phyloP scores from a whole-genome alignment of 2,329 filamentous ascomycete genomes.

The Pyrenophora seminiperda region DNA sequence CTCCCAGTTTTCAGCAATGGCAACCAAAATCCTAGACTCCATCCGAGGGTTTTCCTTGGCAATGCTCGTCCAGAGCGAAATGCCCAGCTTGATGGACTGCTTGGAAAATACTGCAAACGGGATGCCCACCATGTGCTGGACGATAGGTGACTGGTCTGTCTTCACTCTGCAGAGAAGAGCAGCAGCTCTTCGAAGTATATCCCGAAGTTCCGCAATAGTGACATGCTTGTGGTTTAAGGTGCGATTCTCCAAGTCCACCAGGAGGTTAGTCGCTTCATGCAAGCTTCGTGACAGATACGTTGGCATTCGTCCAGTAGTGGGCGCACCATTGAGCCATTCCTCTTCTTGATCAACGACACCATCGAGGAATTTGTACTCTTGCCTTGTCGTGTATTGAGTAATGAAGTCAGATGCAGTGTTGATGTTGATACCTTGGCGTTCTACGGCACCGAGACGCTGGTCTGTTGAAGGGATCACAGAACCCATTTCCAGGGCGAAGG shows the following conservation, averaged over 20 bases:
- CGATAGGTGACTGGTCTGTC: conserved; percentile 75
- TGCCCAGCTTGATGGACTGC: conserved; percentile 91
- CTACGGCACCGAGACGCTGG: conserved; percentile 80
- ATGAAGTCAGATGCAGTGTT: conserved; percentile 96
- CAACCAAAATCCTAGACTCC: conserved; percentile 81
- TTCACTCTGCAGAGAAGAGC: conserved; percentile 81
- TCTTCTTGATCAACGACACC: conserved; percentile 70
- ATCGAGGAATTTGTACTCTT: conserved; percentile 91
- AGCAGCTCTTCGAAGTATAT: conserved; percentile 82
- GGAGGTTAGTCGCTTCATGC: conserved; percentile 59
- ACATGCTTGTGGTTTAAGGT: conserved; percentile 72
- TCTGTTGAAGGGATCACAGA: conserved; percentile 84
- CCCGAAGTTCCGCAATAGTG: conserved; percentile 74
- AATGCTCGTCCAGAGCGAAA: conserved; percentile 94
- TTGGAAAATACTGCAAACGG: conserved; percentile 94
- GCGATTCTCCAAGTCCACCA: conserved; percentile 74
- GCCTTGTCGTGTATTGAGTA: conserved; percentile 93
- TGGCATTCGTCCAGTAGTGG: conserved; percentile 17
- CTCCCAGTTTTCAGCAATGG: conserved; percentile 92
- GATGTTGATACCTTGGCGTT: conserved; percentile 73
- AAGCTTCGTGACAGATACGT: conserved; percentile 51
- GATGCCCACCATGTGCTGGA: conserved; percentile 87
- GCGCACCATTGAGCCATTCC: conserved; percentile 62
- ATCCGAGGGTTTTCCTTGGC: conserved; percentile 94
- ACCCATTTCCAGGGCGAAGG: conserved; percentile 92